A percentile compares a stretch with the other conserved stretches of the same genome.
phyloP scores from a whole-genome alignment of 352 stramenopile species.

The Globisporangium cystogenes region DNA sequence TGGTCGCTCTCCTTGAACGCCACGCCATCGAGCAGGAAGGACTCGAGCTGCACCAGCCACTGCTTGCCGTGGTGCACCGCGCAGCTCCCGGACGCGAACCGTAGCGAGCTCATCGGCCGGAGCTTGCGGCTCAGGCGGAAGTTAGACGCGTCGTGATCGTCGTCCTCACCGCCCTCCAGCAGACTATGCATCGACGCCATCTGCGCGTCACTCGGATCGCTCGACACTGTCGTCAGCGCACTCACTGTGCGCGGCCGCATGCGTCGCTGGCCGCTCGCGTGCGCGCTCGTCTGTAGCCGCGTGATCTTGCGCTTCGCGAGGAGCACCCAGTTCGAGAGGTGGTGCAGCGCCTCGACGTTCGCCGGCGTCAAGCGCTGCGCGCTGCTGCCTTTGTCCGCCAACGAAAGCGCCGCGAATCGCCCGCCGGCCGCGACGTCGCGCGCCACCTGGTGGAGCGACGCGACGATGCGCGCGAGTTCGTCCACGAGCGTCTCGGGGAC shows the following conservation, averaged over 20 bases:
- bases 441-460: conserved; percentile 37
- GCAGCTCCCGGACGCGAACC: conserved; percentile 61
- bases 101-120: conserved; percentile 72
- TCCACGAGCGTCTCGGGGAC: conserved; percentile 36
- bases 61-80: conserved; percentile 46
- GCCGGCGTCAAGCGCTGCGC: conserved; percentile 31
- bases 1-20: conserved; percentile 27
- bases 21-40: conserved; percentile 50
- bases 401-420: conserved; percentile 18
- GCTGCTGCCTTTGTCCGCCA: conserved; percentile 5
- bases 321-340: conserved; percentile 78
- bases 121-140: conserved; percentile 72
- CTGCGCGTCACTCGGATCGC: conserved; percentile 12
- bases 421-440: conserved; percentile 42
- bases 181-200: conserved; percentile 11
- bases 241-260: conserved; percentile 32
- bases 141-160: conserved; percentile 28
- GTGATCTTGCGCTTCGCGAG: conserved; percentile 69
- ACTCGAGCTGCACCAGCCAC: conserved; percentile 72
- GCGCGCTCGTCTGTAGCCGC: conserved; percentile 36
- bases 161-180: conserved; percentile 12
- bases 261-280: conserved; percentile 21
- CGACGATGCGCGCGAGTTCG: conserved; percentile 54
- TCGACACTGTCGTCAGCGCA: conserved; percentile 35
- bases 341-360: conserved; percentile 69